phyloP scores from a whole-genome alignment of 257 asterid species.

The Ehretia macrophylla region DNA sequence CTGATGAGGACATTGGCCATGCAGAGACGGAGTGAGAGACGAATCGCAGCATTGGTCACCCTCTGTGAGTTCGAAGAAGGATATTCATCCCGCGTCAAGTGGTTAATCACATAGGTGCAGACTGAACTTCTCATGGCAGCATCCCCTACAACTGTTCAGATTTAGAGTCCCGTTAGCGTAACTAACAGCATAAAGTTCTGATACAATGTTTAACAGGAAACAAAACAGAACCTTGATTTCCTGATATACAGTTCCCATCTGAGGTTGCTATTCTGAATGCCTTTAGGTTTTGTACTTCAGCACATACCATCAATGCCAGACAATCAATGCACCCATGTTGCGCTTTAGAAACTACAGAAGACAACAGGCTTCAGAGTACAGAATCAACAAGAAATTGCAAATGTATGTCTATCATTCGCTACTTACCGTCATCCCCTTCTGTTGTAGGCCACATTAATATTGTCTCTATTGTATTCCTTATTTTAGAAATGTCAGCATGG shows the following conservation, averaged over 20 bases:
- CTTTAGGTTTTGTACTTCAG: slow-evolving; percentile 52
- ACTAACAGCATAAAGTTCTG: neutral
- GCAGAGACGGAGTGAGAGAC: slow-evolving; percentile 62
- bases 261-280: slow-evolving; percentile 27
- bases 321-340: slow-evolving; percentile 97
- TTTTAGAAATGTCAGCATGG: slow-evolving; percentile 45
- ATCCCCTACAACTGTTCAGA: slow-evolving; percentile 34
- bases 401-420: slow-evolving; percentile 2
- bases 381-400: slow-evolving; percentile 12
- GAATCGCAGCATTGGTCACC: slow-evolving; percentile 18
- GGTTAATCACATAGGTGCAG: slow-evolving; percentile 47
- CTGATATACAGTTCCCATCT: slow-evolving; percentile 8
- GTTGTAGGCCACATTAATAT: slow-evolving; percentile 61
- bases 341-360: slow-evolving; percentile 65
- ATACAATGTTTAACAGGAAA: neutral
- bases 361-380: slow-evolving; percentile 14
- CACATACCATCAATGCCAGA: slow-evolving; percentile 74
- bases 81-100: slow-evolving; percentile 31
- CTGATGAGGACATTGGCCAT: slow-evolving; percentile 92
- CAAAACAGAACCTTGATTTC: slow-evolving; percentile 11
- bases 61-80: slow-evolving; percentile 19
- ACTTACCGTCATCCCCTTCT: slow-evolving; percentile 65
- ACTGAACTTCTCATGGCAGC: slow-evolving; percentile 33
- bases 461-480: slow-evolving; percentile 43
- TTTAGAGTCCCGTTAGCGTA: slow-evolving; percentile 11